These are phyloP conservation scores for Eragrostis tef DNA, from an alignment of 202 grass and related monocot genomes.

Conservation along the genomic window DNA sequence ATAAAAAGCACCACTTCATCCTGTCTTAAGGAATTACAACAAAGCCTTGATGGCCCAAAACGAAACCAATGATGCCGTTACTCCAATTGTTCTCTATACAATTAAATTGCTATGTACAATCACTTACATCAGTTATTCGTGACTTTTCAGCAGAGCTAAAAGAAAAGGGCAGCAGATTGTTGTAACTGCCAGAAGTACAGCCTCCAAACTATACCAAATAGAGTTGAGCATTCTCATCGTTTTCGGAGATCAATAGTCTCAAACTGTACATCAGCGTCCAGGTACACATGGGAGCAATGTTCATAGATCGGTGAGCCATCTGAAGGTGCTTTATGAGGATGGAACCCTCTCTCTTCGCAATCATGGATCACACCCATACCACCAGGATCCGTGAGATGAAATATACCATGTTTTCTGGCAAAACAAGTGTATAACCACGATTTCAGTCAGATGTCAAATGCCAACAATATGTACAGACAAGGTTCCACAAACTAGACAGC, in stretches of 20 bases:
- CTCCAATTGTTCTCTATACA: conserved; percentile 49
- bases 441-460: conserved; percentile 10
- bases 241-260: conserved; percentile 84
- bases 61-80: background rate
- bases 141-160: conserved; percentile 31
- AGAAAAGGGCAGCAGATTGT: conserved; percentile 38
- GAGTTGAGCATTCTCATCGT: conserved; percentile 44
- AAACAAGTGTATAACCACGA: conserved; percentile 17
- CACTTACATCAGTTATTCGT: conserved; percentile 38
- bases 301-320: conserved; percentile 89
- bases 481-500: background rate
- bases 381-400: conserved; percentile 91
- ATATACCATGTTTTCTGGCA: conserved; percentile 91
- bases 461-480: background rate
- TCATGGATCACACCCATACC: conserved; percentile 88
- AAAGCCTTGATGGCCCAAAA: background rate
- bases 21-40: conserved; percentile 13
- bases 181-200: conserved; percentile 33
- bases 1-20: conserved; percentile 10
- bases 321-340: conserved; percentile 81
- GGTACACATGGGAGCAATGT: conserved; percentile 92
- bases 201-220: conserved; percentile 17
- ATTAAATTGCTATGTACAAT: conserved; percentile 57
- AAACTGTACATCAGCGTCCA: conserved; percentile 79
- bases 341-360: conserved; percentile 92